A percentile compares a stretch with the other conserved stretches of the same genome.
phyloP scores from a whole-genome alignment of 2,329 filamentous ascomycete species.

The Nigrospora sphaerica region DNA sequence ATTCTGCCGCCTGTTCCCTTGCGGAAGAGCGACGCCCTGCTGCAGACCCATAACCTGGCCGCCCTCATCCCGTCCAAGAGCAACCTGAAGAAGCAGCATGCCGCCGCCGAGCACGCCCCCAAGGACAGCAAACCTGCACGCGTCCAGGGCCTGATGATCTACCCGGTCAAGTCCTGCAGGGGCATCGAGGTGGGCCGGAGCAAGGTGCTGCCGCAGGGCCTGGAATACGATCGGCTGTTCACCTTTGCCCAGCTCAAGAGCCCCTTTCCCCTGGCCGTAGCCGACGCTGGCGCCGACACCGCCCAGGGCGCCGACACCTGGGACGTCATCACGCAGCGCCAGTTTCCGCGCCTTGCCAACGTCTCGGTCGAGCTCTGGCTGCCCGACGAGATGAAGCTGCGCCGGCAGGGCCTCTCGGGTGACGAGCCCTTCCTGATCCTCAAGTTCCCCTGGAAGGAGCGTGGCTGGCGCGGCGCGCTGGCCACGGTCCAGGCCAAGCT shows the following conservation, averaged over 20 bases:
- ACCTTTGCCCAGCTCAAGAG: slow-evolving; percentile 65
- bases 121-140: slow-evolving; percentile 11
- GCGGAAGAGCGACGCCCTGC: slow-evolving; percentile 43
- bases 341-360: slow-evolving; percentile 64
- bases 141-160: slow-evolving; percentile 64
- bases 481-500: slow-evolving; percentile 43
- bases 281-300: slow-evolving; percentile 22
- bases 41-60: slow-evolving; percentile 45
- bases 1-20: slow-evolving; percentile 48
- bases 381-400: slow-evolving; percentile 52
- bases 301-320: slow-evolving; percentile 41
- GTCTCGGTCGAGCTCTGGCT: slow-evolving; percentile 63
- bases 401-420: slow-evolving; percentile 40
- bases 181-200: slow-evolving; percentile 65
- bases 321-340: slow-evolving; percentile 65
- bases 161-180: slow-evolving; percentile 76
- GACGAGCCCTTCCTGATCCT: slow-evolving; percentile 56
- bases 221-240: slow-evolving; percentile 77
- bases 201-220: slow-evolving; percentile 59
- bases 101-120: slow-evolving; percentile 9
- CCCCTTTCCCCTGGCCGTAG: slow-evolving; percentile 38
- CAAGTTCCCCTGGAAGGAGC: slow-evolving; percentile 55
- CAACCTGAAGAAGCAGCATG: slow-evolving; percentile 23
- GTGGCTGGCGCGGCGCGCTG: slow-evolving; percentile 38
- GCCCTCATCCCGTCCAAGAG: slow-evolving; percentile 31